A percentile compares a stretch with the other conserved stretches of the same genome.
Conservation (phyloP, 2,329 filamentous ascomycete species). For the Malbranchea zuffiana region DNA sequence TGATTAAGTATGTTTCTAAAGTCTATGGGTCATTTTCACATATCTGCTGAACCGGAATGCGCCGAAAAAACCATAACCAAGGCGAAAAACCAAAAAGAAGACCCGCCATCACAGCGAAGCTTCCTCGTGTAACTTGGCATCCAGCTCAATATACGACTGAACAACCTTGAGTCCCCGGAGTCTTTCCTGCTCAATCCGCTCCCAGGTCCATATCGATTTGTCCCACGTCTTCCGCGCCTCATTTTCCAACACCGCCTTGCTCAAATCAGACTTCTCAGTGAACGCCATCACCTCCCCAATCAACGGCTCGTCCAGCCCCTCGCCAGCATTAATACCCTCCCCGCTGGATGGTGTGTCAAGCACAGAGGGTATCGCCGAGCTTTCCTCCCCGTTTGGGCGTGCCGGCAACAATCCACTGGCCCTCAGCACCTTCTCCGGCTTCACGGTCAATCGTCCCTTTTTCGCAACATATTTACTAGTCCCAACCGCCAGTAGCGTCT, state of each 20-base stretch:
- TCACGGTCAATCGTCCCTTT: conserved; percentile 68
- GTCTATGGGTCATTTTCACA: too few species aligned
- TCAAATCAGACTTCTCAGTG: conserved; percentile 22
- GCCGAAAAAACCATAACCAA: too few species aligned
- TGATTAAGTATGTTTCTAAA: too few species aligned
- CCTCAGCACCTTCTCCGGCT: conserved; percentile 64
- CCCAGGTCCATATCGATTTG: conserved; percentile 47
- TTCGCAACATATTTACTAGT: conserved; percentile 77
- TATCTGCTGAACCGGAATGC: too few species aligned
- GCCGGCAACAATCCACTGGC: conserved; percentile 64
- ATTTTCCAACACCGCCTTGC: conserved; percentile 21
- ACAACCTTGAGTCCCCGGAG: conserved; percentile 45
- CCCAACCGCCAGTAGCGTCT: conserved; percentile 58
- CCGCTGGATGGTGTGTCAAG: conserved; percentile 15
- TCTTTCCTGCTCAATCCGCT: conserved; percentile 48
- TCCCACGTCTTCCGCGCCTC: conserved; percentile 23
- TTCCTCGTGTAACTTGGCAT: conserved; percentile 41
- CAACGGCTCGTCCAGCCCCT: conserved; percentile 27
- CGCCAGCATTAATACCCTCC: conserved; percentile 25
- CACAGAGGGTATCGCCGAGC: conserved; percentile 23
- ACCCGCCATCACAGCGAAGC: neutral
- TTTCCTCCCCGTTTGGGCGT: conserved; percentile 48
- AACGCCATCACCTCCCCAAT: conserved; percentile 29
- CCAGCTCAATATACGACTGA: conserved; percentile 44
- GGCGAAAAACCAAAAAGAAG: conserved; percentile 16